Evolutionary conservation across 495 filamentous ascomycete genomes (phyloP), one percentile per base, ranked within the genome.

Genomic region (Aspergillus mulundensis): DNA sequence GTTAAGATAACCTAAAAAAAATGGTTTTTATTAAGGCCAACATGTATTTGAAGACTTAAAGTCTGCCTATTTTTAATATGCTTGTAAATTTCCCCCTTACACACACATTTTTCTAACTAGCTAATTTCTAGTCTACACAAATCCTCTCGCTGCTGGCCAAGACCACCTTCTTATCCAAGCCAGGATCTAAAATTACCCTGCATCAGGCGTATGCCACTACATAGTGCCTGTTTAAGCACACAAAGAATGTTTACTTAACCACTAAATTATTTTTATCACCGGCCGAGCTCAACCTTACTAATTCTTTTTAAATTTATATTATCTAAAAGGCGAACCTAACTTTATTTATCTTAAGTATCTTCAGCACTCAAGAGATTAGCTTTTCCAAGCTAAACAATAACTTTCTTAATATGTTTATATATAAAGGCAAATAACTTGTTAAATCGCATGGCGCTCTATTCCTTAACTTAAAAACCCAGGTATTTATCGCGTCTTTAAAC

Each of bases 271-370:
- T 96, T 41, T 82, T 95, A 10, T 83, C 84, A 24, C 77, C 85
- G 0, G 80, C 84, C 28, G 84, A 90, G 46, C 76, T 97, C 5
- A 86, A 89, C 32, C 81, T 94, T 48, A 77, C 77, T 8, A 84
- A 87, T 34, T 69, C 80, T 0, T 77, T 82, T 12, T 86, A 91
- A 57, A 73, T 88, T 19, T 86, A 88, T 49, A 87, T 87, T 19
- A 87, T 96, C 54, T 84, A 87, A 34, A 89, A 91, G 70, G 87
- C 90, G 2, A 97, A 97, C 59, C 75, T 97, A 50, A 91, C 90
- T 3, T 90, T 90, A 1, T 90, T 90, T 59, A 85, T 91, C 7
- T 85, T 85, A 0, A 90, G 87, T 56, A 82, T 92, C 23, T 92
- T 95, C 68, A 89, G 88, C 5, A 87, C 84, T 4, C 84, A 90